These are phyloP conservation scores for Corinectria fuckeliana DNA, from an alignment of 2,329 filamentous ascomycete species.

Conservation along the genomic window DNA sequence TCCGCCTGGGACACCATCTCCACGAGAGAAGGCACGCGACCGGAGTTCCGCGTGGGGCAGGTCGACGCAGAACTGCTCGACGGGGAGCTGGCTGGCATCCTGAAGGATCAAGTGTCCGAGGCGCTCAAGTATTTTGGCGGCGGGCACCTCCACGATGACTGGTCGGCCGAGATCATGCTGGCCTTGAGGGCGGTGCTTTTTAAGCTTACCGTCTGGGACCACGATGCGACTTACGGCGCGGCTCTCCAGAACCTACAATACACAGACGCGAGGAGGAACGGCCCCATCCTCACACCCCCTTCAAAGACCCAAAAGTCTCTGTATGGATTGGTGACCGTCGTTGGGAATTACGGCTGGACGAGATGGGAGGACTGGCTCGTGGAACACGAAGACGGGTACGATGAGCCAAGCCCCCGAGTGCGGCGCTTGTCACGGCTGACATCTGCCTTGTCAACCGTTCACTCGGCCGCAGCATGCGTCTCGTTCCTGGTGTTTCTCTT, in stretches of 20 bases:
- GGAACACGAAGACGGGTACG: conserved; percentile 76
- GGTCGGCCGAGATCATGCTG: conserved; percentile 83
- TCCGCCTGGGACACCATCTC: conserved; percentile 73
- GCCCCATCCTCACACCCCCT: conserved; percentile 70
- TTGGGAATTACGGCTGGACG: conserved; percentile 87
- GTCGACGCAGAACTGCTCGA: conserved; percentile 95
- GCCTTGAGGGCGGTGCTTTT: conserved; percentile 81
- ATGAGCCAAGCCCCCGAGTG: conserved; percentile 60
- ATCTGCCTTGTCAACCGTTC: conserved; percentile 70
- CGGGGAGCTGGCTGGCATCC: conserved; percentile 85
- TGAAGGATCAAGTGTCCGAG: conserved; percentile 86
- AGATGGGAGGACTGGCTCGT: conserved; percentile 91
- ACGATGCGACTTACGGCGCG: conserved; percentile 93
- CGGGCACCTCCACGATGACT: conserved; percentile 79
- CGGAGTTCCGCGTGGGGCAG: conserved; percentile 92
- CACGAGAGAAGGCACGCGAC: conserved; percentile 78
- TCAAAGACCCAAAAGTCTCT: conserved; percentile 82
- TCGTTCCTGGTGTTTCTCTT: conserved; percentile 92
- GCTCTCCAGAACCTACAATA: conserved; percentile 90
- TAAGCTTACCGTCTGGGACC: conserved; percentile 96
- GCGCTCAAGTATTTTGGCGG: conserved; percentile 86
- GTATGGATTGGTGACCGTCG: conserved; percentile 86
- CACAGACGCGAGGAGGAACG: conserved; percentile 76
- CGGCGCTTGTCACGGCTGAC: conserved; percentile 72
- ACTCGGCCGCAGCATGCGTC: conserved; percentile 80